Base-by-base conservation (phyloP, 345 rosid species). In the Aethionema arabicum region DNA sequence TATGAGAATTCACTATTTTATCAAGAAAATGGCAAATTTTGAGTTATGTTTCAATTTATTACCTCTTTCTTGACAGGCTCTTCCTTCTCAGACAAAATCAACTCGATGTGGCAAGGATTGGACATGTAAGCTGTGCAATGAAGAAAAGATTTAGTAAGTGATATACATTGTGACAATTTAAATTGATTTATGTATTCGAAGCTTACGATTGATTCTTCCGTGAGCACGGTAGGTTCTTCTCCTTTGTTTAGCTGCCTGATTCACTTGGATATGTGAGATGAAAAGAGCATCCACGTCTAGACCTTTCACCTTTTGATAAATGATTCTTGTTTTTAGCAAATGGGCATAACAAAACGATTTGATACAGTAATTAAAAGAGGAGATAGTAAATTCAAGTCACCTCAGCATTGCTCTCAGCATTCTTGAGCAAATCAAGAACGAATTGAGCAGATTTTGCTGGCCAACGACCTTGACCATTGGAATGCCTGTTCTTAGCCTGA, bases 391-490 rank as follows among this genome's bases (percentile, higher is more conserved):
- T 5, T 1, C 8, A 5, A 43, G 32, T 52, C 54, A 87, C 99
- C 75, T 93, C 99, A 7, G 99, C 97, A 71, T 90, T 93, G 60
- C 97, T 93, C 85, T 87, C 99, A 4, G 97, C 96, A 67, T 87
- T 93, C 89, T 90, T 87, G 42, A 93, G 79, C 69, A 93, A 73
- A 72, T 93, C 99, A 13, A 93, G 82, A 57, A 93, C 87, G 38
- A 90, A 93, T 44, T 70, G 77, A 11, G 97, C 96, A 65, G 99
- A 93, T 59, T 93, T 93, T 0, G 76, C 89, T 0, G 99, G 97
- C 97, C 99, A 93, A 13, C 97, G 88, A 52, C 97, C 99, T 64
- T 93, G 97, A 29, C 99, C 99, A 65, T 93, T 93, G 0, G 96
- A 83, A 58, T 90, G 97, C 73, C 97, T 83, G 79, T 84, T 90